Evolutionary conservation across 2,329 filamentous ascomycete species (phyloP).

Genomic region (Davidsoniella virescens): DNA sequence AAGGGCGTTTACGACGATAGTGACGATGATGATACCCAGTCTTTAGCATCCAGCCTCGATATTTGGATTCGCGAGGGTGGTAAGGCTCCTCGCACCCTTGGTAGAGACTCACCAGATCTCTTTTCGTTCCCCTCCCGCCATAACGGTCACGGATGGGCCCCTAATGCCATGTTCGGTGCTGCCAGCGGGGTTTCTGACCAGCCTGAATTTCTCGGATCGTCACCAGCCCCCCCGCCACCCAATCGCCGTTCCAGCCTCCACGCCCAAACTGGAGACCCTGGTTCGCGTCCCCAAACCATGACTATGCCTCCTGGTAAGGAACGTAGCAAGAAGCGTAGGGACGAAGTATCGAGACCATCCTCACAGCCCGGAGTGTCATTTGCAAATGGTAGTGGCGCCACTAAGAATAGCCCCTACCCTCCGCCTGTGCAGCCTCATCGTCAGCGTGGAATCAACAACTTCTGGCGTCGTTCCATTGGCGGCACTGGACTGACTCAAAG

Average conservation of each 20-base stretch:
- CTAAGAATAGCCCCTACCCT: constrained; percentile 11
- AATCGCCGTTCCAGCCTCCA: constrained; percentile 37
- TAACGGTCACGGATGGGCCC: constrained; percentile 28
- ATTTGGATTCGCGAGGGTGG: constrained; percentile 41
- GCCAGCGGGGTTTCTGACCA: constrained; percentile 18
- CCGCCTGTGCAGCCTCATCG: constrained; percentile 11
- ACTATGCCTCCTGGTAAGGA: constrained; percentile 8
- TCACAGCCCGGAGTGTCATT: constrained; percentile 8
- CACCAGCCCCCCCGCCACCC: constrained; percentile 30
- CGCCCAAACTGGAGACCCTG: constrained; percentile 24
- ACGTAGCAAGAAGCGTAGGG: constrained; percentile 1
- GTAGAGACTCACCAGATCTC: constrained; percentile 32
- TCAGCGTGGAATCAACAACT: constrained; percentile 28
- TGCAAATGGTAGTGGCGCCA: background rate
- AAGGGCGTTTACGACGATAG: constrained; percentile 29
- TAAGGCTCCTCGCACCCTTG: constrained; percentile 23
- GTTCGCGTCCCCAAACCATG: constrained; percentile 3
- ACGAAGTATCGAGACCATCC: constrained; percentile 9
- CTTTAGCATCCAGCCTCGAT: constrained; percentile 34
- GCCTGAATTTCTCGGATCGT: constrained; percentile 15
- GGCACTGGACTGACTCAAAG: constrained; percentile 16
- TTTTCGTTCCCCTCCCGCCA: constrained; percentile 32
- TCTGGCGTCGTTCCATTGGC: constrained; percentile 35
- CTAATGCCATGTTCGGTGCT: constrained; percentile 30
- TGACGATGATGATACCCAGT: constrained; percentile 25